These are phyloP conservation scores for Cyberlindnera maclurae DNA, from an alignment of 805 yeast species.

Conservation along the genomic window DNA sequence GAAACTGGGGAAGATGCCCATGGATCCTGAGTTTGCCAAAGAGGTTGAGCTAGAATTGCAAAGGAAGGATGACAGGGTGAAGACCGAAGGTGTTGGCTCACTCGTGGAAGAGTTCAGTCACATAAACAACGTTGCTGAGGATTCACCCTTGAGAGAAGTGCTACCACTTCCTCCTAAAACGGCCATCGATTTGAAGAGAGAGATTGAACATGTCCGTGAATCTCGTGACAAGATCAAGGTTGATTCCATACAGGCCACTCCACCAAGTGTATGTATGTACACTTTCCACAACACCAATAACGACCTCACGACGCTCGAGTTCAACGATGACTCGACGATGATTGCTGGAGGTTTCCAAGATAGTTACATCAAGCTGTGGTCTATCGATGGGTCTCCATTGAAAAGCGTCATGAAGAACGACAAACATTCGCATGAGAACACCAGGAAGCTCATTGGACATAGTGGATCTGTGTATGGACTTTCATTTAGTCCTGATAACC, in stretches of 20 bases:
- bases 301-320: constrained; percentile 78
- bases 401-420: constrained; percentile 53
- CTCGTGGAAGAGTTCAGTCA: constrained; percentile 63
- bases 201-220: constrained; percentile 74
- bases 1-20: constrained; percentile 75
- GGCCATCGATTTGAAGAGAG: constrained; percentile 70
- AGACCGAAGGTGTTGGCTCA: constrained; percentile 30
- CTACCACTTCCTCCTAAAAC: constrained; percentile 85
- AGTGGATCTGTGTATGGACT: constrained; percentile 90
- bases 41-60: constrained; percentile 82
- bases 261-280: constrained; percentile 96
- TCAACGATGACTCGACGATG: constrained; percentile 79
- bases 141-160: constrained; percentile 65
- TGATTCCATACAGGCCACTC: constrained; percentile 64
- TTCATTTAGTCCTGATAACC: constrained; percentile 85
- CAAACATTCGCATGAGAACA: constrained; percentile 37
- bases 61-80: constrained; percentile 63
- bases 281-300: constrained; percentile 93
- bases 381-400: constrained; percentile 83
- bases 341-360: constrained; percentile 95
- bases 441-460: constrained; percentile 71
- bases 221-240: constrained; percentile 67
- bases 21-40: constrained; percentile 75
- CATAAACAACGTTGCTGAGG: constrained; percentile 31
- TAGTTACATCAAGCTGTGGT: constrained; percentile 86